Conservation (phyloP, 345 rosid genomes). For the Aegle marmelos region DNA sequence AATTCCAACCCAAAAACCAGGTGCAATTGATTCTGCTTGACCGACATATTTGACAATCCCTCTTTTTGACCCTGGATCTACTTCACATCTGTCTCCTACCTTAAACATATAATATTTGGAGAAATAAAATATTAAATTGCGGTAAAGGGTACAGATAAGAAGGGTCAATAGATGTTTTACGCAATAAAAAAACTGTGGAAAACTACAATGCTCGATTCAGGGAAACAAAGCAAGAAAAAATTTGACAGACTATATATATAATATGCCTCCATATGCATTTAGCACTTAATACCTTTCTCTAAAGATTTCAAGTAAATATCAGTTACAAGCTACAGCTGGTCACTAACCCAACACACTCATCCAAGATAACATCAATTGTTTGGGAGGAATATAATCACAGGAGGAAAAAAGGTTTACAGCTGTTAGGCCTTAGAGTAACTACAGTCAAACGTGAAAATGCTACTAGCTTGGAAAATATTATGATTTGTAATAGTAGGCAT, state of each 20-base stretch:
- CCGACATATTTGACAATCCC: constrained; percentile 83
- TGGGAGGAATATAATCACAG: not conserved
- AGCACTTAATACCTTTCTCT: not conserved
- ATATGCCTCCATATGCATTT: no score
- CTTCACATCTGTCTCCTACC: constrained; percentile 92
- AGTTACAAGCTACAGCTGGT: not conserved
- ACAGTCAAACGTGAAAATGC: not conserved
- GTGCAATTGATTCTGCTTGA: constrained; percentile 70
- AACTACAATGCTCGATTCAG: not conserved
- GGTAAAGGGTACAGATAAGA: not conserved
- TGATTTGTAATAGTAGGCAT: not conserved
- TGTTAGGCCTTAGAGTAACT: not conserved
- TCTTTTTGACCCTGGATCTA: constrained; percentile 92
- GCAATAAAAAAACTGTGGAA: not conserved
- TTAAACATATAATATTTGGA: constrained; percentile 17
- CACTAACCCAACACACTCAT: not conserved
- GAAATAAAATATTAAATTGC: not conserved
- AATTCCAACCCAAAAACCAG: constrained; percentile 93
- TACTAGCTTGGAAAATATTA: not conserved
- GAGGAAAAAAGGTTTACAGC: not conserved
- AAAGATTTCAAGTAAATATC: not conserved
- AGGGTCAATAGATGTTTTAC: not conserved
- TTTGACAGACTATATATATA: not conserved
- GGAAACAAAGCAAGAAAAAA: not conserved
- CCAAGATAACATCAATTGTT: not conserved